phyloP scores from a whole-genome alignment of 352 stramenopile genomes.

The Phytophthora foliorum region DNA sequence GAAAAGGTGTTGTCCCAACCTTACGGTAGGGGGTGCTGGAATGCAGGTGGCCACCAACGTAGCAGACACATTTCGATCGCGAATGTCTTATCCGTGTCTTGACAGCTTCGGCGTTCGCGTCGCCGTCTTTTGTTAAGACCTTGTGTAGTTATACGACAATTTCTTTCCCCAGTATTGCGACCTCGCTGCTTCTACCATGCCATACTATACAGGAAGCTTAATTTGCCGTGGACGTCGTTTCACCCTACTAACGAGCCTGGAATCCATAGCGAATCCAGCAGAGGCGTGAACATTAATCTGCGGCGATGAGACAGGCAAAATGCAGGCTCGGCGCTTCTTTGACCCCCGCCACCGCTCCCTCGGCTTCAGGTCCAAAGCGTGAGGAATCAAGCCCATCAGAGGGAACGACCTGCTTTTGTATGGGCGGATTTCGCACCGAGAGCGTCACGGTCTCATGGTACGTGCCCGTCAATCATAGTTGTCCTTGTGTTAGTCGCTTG shows the following conservation, averaged over 20 bases:
- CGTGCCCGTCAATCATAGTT: constrained; percentile 25
- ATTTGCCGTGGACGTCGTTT: constrained; percentile 8
- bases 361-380: constrained; percentile 6
- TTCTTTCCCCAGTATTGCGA: too few species aligned
- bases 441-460: constrained; percentile 4
- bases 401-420: constrained; percentile 9
- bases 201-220: constrained; percentile 4
- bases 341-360: constrained; percentile 8
- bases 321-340: constrained; percentile 20
- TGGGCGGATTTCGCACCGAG: constrained; percentile 3
- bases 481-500: constrained; percentile 20
- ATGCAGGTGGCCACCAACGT: constrained; percentile 3
- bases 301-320: constrained; percentile 24
- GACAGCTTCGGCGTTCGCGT: too few species aligned
- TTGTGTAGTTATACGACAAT: neutral
- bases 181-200: neutral
- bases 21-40: constrained; percentile 2
- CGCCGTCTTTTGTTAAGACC: too few species aligned
- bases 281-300: constrained; percentile 26
- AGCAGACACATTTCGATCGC: constrained; percentile 15
- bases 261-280: constrained; percentile 20
- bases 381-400: constrained; percentile 21
- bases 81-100: too few species aligned
- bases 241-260: constrained; percentile 15
- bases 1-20: constrained; percentile 5